Evolutionary conservation across 306 rosid genomes (phyloP).

Genomic region (Malus sylvestris): DNA sequence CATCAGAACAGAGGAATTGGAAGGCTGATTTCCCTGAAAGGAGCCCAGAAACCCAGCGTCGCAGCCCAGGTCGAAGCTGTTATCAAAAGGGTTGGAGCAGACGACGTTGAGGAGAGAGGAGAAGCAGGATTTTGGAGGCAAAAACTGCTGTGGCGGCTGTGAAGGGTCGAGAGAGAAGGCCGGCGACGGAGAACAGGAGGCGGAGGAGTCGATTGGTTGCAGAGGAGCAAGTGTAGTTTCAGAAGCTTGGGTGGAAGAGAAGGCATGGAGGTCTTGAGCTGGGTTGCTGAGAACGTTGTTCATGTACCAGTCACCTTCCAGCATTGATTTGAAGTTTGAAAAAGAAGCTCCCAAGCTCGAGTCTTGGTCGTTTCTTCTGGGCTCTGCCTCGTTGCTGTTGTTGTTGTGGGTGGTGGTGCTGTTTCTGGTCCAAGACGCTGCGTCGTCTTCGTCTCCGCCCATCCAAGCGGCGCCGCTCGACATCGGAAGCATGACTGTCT

Average conservation of each 20-base stretch:
- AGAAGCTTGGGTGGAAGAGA: conserved; percentile 22
- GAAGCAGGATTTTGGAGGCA: conserved; percentile 45
- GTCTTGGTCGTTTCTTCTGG: conserved; percentile 23
- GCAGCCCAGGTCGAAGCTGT: conserved; percentile 42
- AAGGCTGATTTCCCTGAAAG: conserved; percentile 18
- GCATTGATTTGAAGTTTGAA: conserved; percentile 66
- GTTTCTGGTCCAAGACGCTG: conserved; percentile 49
- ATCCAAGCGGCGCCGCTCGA: conserved; percentile 39
- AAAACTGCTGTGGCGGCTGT: conserved; percentile 37
- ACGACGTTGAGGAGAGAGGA: conserved; percentile 37
- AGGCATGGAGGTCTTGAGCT: conserved; percentile 21
- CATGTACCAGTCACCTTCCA: conserved; percentile 56
- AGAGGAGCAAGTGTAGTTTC: conserved; percentile 30
- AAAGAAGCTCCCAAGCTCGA: conserved; percentile 34
- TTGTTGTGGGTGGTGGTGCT: conserved; percentile 14
- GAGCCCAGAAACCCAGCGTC: conserved; percentile 31
- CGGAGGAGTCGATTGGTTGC: conserved; percentile 46
- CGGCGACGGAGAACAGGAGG: conserved; percentile 47
- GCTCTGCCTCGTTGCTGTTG: conserved; percentile 24
- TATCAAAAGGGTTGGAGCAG: conserved; percentile 35
- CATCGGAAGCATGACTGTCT: conserved; percentile 26
- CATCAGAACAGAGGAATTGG: conserved; percentile 35
- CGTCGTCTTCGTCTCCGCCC: conserved; percentile 37
- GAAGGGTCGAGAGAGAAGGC: conserved; percentile 43
- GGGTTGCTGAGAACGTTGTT: conserved; percentile 26